Percentiles rank a stretch among this genome's conserved stretches.
Conservation (phyloP, 2,329 filamentous ascomycete genomes). For the Fusarium veterinarium region DNA sequence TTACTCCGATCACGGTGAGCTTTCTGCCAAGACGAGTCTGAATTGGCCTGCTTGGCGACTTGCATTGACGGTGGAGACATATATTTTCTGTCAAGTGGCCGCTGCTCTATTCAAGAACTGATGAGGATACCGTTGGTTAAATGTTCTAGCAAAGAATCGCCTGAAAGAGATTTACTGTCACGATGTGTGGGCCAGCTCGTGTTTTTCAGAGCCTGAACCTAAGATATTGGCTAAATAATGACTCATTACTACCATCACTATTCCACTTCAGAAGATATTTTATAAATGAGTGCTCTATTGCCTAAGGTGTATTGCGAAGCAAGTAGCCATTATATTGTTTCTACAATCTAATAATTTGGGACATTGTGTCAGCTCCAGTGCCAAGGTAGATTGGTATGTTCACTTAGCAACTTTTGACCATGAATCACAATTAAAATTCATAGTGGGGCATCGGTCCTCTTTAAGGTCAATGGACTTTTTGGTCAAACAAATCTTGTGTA, state of each 20-base stretch:
- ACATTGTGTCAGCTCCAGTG: not conserved
- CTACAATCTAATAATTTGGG: not conserved
- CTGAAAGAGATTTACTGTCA: not conserved
- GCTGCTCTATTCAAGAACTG: not conserved
- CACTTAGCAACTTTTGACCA: not conserved
- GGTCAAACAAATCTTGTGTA: not conserved
- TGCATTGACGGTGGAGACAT: not conserved
- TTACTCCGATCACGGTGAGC: not conserved
- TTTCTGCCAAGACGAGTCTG: slow-evolving; percentile 1
- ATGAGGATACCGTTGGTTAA: not conserved
- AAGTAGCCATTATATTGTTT: not conserved
- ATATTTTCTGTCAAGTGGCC: not conserved
- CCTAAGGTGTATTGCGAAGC: not conserved
- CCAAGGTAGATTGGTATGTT: not conserved
- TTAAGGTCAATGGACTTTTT: not conserved
- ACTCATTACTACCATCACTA: not conserved
- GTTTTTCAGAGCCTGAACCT: not conserved
- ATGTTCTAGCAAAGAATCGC: not conserved
- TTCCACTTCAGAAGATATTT: too few species aligned
- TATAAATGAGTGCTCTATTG: not conserved
- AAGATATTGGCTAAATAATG: not conserved
- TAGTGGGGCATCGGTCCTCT: too few species aligned
- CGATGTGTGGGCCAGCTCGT: not conserved
- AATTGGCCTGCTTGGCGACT: not conserved
- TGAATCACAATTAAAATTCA: not conserved